Evolutionary conservation across 805 yeast species (phyloP), one percentile per base, ranked within the genome.

Genomic region (Kuraishia hungarica): DNA sequence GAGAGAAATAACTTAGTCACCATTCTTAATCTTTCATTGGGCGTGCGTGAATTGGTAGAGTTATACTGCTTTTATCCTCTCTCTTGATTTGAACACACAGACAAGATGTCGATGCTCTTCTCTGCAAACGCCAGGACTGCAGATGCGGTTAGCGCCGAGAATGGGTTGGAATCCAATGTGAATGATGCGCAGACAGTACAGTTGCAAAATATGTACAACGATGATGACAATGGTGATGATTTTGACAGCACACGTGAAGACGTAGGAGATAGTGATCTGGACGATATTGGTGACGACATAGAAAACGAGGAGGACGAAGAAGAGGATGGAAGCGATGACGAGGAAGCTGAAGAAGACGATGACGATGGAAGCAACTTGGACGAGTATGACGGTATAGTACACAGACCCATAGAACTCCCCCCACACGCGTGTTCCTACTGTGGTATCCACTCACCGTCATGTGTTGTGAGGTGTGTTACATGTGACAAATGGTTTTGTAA

Each of bases 401-500:
- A 50, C 52, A 24, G 24, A 13, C 23, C 47, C 39, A 29, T 15
- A 2, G 54, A 55, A 20, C 51, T 58, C 13, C 68, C 71, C 4
- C 64, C 60, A 24, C 68, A 72, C 57, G 72, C 78, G 0, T 80
- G 85, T 61, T 65, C 79, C 2, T 91, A 91, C 68, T 91, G 97
- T 72, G 94, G 91, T 1, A 74, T 89, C 26, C 82, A 82, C 57
- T 68, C 80, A 10, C 78, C 89, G 1, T 67, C 80, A 5, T 77
- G 86, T 51, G 87, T 90, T 15, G 87, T 87, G 48, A 83, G 85
- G 60, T 92, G 97, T 72, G 80, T 80, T 56, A 74, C 77, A 5
- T 92, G 97, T 69, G 70, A 81, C 61, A 85, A 83, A 65, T 92
- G 97, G 97, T 92, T 92, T 67, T 92, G 97, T 73, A 92, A 92